These are phyloP conservation scores for Leccinum huronense DNA, from an alignment of 1,284 basidiomycete species.

Conservation along the genomic window DNA sequence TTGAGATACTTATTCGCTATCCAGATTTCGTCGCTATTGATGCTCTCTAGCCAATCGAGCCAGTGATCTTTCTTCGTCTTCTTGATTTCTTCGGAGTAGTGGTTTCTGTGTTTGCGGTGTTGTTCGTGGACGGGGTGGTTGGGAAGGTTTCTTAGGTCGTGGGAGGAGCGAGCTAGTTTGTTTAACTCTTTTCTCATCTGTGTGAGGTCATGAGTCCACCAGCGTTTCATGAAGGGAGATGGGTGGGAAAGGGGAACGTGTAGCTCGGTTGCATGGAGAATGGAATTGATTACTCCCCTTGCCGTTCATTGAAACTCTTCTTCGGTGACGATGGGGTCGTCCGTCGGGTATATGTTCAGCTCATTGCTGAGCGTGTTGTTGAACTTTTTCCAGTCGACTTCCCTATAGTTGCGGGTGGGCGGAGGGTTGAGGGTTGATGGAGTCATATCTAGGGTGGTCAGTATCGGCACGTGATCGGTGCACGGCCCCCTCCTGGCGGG, in stretches of 20 bases:
- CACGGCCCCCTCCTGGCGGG: rapidly evolving
- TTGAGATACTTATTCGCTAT: constrained; percentile 5
- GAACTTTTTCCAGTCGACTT: not conserved
- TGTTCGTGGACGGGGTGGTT: not conserved
- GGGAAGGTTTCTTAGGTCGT: rapidly evolving
- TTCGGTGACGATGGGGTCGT: constrained; percentile 1
- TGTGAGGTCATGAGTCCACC: constrained; percentile 21
- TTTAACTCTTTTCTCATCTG: constrained; percentile 24
- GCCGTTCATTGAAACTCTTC: constrained; percentile 13
- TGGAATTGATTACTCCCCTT: not conserved
- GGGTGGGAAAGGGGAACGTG: constrained; percentile 25
- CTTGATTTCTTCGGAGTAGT: not conserved
- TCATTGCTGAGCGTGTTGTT: not conserved
- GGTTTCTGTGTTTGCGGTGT: not conserved
- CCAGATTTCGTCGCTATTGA: not conserved
- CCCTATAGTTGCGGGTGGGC: not conserved
- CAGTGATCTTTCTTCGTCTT: not conserved
- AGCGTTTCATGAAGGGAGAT: constrained; percentile 11
- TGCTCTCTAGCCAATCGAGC: not conserved
- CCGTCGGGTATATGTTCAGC: not conserved
- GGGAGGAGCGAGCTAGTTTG: not conserved
- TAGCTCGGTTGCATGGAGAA: not conserved
- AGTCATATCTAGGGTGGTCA: not conserved
- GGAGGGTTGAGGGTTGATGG: not conserved
- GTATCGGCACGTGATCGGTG: constrained; percentile 12